Conservation (phyloP, 768 basidiomycete genomes). For the Rhodocollybia butyracea region DNA sequence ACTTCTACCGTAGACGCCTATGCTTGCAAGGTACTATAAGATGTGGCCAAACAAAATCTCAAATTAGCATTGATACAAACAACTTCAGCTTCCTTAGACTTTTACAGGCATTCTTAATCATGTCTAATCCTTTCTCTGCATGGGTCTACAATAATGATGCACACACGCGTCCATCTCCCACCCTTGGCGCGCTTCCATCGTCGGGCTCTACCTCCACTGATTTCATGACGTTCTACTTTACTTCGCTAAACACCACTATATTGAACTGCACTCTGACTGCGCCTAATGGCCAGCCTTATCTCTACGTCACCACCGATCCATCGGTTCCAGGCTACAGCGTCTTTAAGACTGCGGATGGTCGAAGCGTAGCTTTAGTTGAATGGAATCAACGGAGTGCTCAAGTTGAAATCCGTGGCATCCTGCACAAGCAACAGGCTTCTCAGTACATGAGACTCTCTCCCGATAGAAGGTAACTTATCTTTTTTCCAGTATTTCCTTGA, state of each 20-base stretch:
- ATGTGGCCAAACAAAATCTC: neutral
- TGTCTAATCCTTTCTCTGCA: slow-evolving; percentile 1
- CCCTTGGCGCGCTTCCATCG: slow-evolving; percentile 16
- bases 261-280: slow-evolving; percentile 55
- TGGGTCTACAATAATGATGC: neutral
- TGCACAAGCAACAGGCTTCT: slow-evolving; percentile 44
- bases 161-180: neutral
- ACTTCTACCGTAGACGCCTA: too few species aligned
- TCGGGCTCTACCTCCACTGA: slow-evolving; percentile 11
- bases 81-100: too few species aligned
- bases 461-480: slow-evolving; percentile 34
- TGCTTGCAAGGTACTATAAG: too few species aligned
- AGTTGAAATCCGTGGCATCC: slow-evolving; percentile 51
- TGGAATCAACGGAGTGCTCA: slow-evolving; percentile 45
- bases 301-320: slow-evolving; percentile 48
- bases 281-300: slow-evolving; percentile 44
- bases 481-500: neutral
- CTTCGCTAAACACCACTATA: slow-evolving; percentile 45
- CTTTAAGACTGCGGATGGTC: slow-evolving; percentile 45
- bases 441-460: slow-evolving; percentile 53
- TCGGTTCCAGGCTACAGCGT: slow-evolving; percentile 50
- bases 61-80: too few species aligned
- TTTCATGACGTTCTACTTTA: slow-evolving; percentile 45
- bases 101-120: neutral
- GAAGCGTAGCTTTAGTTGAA: slow-evolving; percentile 51